Base-by-base conservation (phyloP, 495 filamentous ascomycete species). In the Antarctomyces pellizariae region DNA sequence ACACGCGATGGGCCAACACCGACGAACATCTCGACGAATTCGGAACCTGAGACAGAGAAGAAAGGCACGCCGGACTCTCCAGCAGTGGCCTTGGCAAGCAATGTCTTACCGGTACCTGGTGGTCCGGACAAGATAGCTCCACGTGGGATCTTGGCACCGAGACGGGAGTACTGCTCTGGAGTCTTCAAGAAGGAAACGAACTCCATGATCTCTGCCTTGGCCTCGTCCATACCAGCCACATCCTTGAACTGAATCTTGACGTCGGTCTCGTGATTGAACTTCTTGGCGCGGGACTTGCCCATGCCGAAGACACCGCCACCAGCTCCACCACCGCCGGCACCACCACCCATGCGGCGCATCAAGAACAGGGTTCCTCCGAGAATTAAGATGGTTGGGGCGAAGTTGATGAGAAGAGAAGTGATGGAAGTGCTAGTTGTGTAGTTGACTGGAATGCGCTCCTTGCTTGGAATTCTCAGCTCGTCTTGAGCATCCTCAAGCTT, bases 1-100 rank as follows among this genome's bases (percentile, higher is more conserved):
- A 97, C 86, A 43, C 86, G 67, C 6, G 80, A 92, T 18, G 86
- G 75, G 53, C 86, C 86, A 27, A 97, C 86, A 61, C 86, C 86
- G 22, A 97, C 86, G 40, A 95, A 97, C 82, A 97, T 95, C 52
- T 97, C 86, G 20, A 97, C 82, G 39, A 97, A 97, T 43, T 97
- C 86, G 13, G 86, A 97, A 41, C 86, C 86, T 49, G 80, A 91
- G 48, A 95, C 89, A 41, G 71, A 91, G 61, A 76, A 97, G 62
- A 97, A 97, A 8, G 86, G 86, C 14, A 97, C 86, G 21, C 72
- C 65, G n/a, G 86, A 91, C 52, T 97, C 86, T 42, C 86, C 86
- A 19, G 86, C 86, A 6, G 86, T 97, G 13, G 86, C 86, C 54
- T 97, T 97, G 22, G 86, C 86, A 22, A 97, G 64, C 36, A 97